A percentile compares a stretch with the other conserved stretches of the same genome.
Evolutionary conservation across 768 basidiomycete genomes (phyloP).

Genomic region (Xerocomellus amylosporus): DNA sequence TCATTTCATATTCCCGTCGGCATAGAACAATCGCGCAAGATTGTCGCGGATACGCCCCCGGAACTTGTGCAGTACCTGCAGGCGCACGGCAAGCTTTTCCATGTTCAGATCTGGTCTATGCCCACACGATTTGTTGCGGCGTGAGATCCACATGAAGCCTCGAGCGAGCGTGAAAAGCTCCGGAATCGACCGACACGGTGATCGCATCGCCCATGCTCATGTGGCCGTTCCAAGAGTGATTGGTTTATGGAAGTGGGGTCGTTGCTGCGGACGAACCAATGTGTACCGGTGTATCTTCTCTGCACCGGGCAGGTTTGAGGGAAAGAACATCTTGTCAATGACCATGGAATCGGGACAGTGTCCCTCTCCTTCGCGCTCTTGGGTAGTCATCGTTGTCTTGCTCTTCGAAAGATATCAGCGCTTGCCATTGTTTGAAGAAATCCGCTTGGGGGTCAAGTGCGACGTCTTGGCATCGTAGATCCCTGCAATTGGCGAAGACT

Average conservation of each 20-base stretch:
- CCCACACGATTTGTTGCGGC: slow-evolving; percentile 67
- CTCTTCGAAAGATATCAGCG: slow-evolving; percentile 81
- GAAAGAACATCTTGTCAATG: slow-evolving; percentile 51
- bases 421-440: slow-evolving; percentile 93
- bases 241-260: slow-evolving; percentile 4
- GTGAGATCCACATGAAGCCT: slow-evolving; percentile 80
- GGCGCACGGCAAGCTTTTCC: slow-evolving; percentile 43
- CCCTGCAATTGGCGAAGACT: slow-evolving; percentile 53
- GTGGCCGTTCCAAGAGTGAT: slow-evolving; percentile 66
- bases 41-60: slow-evolving; percentile 72
- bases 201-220: slow-evolving; percentile 80
- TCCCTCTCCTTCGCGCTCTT: slow-evolving; percentile 75
- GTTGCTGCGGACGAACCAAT: slow-evolving; percentile 50
- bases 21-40: slow-evolving; percentile 84
- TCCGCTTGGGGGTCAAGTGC: slow-evolving; percentile 70
- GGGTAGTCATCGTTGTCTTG: slow-evolving; percentile 81
- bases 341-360: slow-evolving; percentile 84
- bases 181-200: slow-evolving; percentile 83
- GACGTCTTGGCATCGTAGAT: slow-evolving; percentile 76
- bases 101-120: slow-evolving; percentile 76
- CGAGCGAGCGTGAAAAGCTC: slow-evolving; percentile 78
- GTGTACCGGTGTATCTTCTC: slow-evolving; percentile 75
- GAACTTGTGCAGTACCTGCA: slow-evolving; percentile 24
- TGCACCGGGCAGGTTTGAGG: slow-evolving; percentile 22
- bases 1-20: slow-evolving; percentile 63